phyloP scores from a whole-genome alignment of 495 filamentous ascomycete species.

The Hyaloscypha bicolor region DNA sequence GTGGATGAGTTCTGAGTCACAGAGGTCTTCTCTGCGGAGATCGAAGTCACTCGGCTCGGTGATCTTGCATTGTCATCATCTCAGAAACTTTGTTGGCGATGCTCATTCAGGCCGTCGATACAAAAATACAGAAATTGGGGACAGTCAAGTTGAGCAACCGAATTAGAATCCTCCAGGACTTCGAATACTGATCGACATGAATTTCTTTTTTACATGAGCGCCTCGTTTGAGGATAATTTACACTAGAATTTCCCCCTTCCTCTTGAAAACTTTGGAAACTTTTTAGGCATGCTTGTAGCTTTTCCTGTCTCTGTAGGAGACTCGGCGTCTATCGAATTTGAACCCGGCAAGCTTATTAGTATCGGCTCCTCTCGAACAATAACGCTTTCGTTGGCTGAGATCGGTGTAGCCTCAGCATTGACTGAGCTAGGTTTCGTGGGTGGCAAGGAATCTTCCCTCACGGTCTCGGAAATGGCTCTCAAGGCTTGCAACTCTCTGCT shows the following conservation, averaged over 20 bases:
- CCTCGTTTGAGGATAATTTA: not conserved
- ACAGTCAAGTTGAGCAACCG: not conserved
- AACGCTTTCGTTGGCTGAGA: not conserved
- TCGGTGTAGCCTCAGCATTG: not conserved
- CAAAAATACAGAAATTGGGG: not conserved
- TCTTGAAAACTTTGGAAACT: too few relatives aligned
- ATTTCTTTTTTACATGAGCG: not conserved
- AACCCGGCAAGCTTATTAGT: constrained; percentile 7
- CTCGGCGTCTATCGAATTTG: not conserved
- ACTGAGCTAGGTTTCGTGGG: constrained; percentile 4
- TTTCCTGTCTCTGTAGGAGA: too few relatives aligned
- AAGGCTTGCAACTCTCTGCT: not conserved
- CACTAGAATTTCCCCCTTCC: too few relatives aligned
- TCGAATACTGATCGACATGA: not conserved
- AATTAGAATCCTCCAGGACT: not conserved
- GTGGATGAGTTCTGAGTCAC: not conserved
- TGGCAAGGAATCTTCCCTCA: not conserved
- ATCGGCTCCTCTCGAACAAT: not conserved
- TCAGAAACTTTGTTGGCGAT: not conserved
- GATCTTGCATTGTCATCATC: not conserved
- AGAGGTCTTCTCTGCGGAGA: not conserved
- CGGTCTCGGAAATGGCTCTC: not conserved
- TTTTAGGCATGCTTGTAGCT: too few relatives aligned
- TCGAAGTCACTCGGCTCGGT: not conserved
- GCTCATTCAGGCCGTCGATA: not conserved